Percentiles rank a stretch among this genome's conserved stretches.
These are phyloP conservation scores for Candida oleophila DNA, from an alignment of 805 yeast genomes.

Conservation along the genomic window DNA sequence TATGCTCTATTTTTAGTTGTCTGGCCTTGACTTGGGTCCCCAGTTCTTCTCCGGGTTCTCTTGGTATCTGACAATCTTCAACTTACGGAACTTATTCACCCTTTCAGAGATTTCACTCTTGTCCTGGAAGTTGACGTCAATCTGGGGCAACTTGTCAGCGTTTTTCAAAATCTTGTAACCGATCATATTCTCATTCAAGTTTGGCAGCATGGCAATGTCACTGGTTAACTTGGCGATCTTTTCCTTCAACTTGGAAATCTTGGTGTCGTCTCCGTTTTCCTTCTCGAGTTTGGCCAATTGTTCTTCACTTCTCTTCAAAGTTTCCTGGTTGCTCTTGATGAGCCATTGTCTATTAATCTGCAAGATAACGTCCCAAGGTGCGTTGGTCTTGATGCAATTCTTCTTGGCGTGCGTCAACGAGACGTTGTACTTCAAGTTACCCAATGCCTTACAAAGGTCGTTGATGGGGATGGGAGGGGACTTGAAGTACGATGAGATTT, in stretches of 20 bases:
- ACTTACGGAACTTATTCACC: constrained; percentile 61
- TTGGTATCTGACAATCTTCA: constrained; percentile 84
- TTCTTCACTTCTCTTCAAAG: constrained; percentile 19
- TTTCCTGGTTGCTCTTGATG: constrained; percentile 26
- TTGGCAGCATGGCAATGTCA: constrained; percentile 37
- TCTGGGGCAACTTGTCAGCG: constrained; percentile 20
- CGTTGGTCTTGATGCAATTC: constrained; percentile 84
- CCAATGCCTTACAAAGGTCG: constrained; percentile 71
- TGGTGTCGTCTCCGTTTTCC: constrained; percentile 11
- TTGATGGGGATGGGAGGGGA: constrained; percentile 82
- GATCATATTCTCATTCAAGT: constrained; percentile 37
- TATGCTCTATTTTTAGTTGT: background rate
- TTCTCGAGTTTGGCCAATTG: constrained; percentile 7
- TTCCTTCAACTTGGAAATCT: constrained; percentile 7
- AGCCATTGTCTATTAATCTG: constrained; percentile 66
- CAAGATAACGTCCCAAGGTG: constrained; percentile 81
- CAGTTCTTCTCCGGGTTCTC: constrained; percentile 91
- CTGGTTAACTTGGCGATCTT: constrained; percentile 22
- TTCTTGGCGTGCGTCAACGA: constrained; percentile 89
- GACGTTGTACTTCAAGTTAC: constrained; percentile 78
- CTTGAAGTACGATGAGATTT: constrained; percentile 70
- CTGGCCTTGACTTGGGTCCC: constrained; percentile 93
- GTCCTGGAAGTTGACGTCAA: constrained; percentile 55
- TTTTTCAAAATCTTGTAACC: constrained; percentile 56
- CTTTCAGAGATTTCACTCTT: constrained; percentile 56